Conservation (phyloP, 495 filamentous ascomycete genomes). For the Penicillium salamii region DNA sequence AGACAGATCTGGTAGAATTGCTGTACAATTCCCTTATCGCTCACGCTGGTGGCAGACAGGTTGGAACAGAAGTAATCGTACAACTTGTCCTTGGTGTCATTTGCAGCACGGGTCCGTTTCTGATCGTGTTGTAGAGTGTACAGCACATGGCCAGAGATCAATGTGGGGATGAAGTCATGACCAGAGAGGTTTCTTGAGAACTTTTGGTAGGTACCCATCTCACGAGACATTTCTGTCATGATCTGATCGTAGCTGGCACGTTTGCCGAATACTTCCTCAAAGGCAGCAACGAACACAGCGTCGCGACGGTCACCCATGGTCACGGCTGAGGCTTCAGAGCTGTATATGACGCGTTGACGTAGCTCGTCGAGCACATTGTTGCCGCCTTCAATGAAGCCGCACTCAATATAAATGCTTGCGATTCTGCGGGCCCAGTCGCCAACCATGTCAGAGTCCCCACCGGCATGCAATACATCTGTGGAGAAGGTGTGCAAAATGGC, state of each 20-base stretch:
- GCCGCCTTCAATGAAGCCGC: slow-evolving; percentile 51
- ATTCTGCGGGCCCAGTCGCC: slow-evolving; percentile 52
- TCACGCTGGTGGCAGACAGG: slow-evolving; percentile 42
- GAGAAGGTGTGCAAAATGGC: slow-evolving; percentile 46
- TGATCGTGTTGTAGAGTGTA: slow-evolving; percentile 48
- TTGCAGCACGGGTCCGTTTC: slow-evolving; percentile 42
- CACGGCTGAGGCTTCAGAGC: slow-evolving; percentile 30
- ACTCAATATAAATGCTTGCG: slow-evolving; percentile 53
- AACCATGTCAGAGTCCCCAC: slow-evolving; percentile 46
- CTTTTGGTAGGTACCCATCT: slow-evolving; percentile 56
- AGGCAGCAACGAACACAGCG: slow-evolving; percentile 59
- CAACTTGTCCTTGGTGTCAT: slow-evolving; percentile 47
- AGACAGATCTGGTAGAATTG: slow-evolving; percentile 52
- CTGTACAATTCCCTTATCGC: slow-evolving; percentile 35
- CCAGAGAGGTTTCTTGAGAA: slow-evolving; percentile 47
- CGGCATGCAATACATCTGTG: slow-evolving; percentile 50
- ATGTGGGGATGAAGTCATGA: slow-evolving; percentile 46
- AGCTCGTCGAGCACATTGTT: slow-evolving; percentile 53
- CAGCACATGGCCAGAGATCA: slow-evolving; percentile 51
- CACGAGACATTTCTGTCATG: slow-evolving; percentile 54
- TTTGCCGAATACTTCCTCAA: slow-evolving; percentile 50
- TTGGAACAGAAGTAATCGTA: slow-evolving; percentile 56
- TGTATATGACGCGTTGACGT: slow-evolving; percentile 54
- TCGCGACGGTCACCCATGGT: slow-evolving; percentile 33
- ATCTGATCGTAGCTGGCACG: slow-evolving; percentile 47